These are phyloP conservation scores for Marasmius tenuissimus DNA, from an alignment of 1,284 basidiomycete species.

Conservation along the genomic window DNA sequence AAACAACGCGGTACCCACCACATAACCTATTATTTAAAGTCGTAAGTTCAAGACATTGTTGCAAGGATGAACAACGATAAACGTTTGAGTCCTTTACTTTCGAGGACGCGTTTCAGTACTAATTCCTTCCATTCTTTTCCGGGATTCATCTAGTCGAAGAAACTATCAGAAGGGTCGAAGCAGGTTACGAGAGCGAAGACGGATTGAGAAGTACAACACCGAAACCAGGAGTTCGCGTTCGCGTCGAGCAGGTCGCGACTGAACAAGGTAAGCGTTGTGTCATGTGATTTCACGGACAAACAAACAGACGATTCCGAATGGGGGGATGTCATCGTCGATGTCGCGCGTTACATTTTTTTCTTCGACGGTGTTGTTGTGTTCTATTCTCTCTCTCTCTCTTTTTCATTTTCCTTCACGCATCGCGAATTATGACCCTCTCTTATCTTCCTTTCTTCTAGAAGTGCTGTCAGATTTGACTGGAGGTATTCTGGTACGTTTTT, in stretches of 20 bases:
- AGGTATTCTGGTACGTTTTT: conserved; percentile 10
- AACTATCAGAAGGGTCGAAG: background rate
- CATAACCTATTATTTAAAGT: background rate
- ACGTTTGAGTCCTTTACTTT: background rate
- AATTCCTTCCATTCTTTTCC: background rate
- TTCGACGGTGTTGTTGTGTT: background rate
- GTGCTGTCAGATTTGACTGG: conserved; percentile 2
- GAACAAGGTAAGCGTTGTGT: background rate
- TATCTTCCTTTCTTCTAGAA: conserved; percentile 6
- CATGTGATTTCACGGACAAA: background rate
- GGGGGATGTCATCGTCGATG: too few relatives aligned
- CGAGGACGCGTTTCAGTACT: background rate
- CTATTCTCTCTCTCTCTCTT: background rate
- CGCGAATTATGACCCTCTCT: conserved; percentile 7
- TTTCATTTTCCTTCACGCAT: background rate
- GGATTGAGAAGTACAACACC: background rate
- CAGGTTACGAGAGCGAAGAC: background rate
- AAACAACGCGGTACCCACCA: background rate
- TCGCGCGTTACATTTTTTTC: background rate
- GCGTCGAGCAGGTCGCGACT: background rate
- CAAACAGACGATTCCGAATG: background rate
- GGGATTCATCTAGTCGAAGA: background rate
- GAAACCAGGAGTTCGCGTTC: background rate
- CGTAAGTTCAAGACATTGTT: background rate
- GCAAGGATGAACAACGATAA: background rate